Evolutionary conservation across 345 rosid species (phyloP).

Genomic region (Brassica nigra): DNA sequence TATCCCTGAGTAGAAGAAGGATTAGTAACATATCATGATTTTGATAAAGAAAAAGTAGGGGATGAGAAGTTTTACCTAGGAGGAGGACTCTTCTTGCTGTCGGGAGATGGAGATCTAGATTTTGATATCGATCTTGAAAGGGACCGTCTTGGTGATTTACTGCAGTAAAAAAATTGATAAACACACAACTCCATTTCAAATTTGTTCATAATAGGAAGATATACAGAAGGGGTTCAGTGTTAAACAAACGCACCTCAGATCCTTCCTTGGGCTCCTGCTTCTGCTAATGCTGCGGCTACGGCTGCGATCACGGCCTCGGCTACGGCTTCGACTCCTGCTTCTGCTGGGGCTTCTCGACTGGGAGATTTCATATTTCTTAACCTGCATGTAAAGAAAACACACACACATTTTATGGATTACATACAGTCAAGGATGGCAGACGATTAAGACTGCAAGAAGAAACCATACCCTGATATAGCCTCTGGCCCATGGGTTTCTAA

Average conservation of each 20-base stretch:
- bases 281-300: slow-evolving; percentile 52
- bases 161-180: slow-evolving; percentile 27
- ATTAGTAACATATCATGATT: background rate
- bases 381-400: slow-evolving; percentile 42
- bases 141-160: slow-evolving; percentile 62
- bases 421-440: background rate
- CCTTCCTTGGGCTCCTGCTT: slow-evolving; percentile 65
- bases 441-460: background rate
- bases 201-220: background rate
- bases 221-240: background rate
- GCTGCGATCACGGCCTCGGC: slow-evolving; percentile 47
- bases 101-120: slow-evolving; percentile 77
- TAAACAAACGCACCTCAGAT: slow-evolving; percentile 47
- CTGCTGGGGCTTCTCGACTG: slow-evolving; percentile 76
- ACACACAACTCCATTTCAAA: background rate
- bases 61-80: slow-evolving; percentile 33
- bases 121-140: slow-evolving; percentile 63
- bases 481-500: slow-evolving; percentile 86
- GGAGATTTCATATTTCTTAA: slow-evolving; percentile 60
- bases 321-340: slow-evolving; percentile 49
- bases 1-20: background rate
- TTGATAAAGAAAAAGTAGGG: background rate
- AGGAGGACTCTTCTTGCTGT: slow-evolving; percentile 46
- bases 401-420: background rate
- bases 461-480: slow-evolving; percentile 64